phyloP scores from a whole-genome alignment of 768 basidiomycete genomes.

The Leccinum olivaceopallidum region DNA sequence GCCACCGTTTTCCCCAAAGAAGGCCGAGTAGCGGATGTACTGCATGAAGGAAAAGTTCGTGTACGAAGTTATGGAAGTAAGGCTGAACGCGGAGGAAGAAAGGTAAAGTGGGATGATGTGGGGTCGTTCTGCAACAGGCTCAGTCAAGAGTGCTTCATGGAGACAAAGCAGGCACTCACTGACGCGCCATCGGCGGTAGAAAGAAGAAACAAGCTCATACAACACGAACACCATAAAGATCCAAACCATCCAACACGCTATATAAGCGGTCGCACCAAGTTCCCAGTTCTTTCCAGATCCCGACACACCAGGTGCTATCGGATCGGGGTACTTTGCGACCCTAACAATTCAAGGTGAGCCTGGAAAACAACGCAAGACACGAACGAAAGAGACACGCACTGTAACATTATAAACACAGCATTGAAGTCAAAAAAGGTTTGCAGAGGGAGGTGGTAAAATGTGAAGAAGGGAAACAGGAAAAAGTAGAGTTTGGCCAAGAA shows the following conservation, averaged over 20 bases:
- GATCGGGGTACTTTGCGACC: slow-evolving; percentile 73
- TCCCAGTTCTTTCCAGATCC: slow-evolving; percentile 80
- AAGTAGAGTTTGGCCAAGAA: slow-evolving; percentile 58
- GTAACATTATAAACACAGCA: slow-evolving; percentile 76
- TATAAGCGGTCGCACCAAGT: slow-evolving; percentile 79
- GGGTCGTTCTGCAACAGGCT: slow-evolving; percentile 64
- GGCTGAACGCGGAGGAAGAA: slow-evolving; percentile 74
- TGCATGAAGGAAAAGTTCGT: slow-evolving; percentile 83
- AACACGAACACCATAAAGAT: slow-evolving; percentile 69
- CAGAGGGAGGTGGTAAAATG: slow-evolving; percentile 69
- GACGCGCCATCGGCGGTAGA: slow-evolving; percentile 72
- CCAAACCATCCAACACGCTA: slow-evolving; percentile 79
- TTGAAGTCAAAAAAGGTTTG: slow-evolving; percentile 92
- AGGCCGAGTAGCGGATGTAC: slow-evolving; percentile 73
- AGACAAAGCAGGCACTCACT: slow-evolving; percentile 52
- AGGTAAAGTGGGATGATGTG: slow-evolving; percentile 81
- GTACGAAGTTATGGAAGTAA: slow-evolving; percentile 77
- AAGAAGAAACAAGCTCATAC: slow-evolving; percentile 78
- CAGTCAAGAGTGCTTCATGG: slow-evolving; percentile 12
- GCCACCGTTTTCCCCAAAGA: slow-evolving; percentile 51
- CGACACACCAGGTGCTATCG: slow-evolving; percentile 64
- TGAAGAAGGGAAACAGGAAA: slow-evolving; percentile 66
- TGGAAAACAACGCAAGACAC: background rate
- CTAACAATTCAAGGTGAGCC: slow-evolving; percentile 39
- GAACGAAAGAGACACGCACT: slow-evolving; percentile 53